Conservation (phyloP, 129 eudicot species). For the Flaveria trinervia region DNA sequence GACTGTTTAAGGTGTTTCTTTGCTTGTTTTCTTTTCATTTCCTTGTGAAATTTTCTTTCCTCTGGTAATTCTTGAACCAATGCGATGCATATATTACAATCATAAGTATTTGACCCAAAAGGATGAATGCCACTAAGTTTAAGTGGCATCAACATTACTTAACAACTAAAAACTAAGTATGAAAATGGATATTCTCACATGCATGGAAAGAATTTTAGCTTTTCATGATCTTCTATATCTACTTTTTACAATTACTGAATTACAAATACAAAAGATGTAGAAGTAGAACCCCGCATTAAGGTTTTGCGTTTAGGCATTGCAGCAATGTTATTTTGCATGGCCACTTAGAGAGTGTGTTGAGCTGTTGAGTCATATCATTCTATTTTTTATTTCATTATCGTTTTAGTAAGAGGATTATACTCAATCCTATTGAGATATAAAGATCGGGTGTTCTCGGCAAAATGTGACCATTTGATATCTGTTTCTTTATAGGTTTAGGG, state of each 20-base stretch:
- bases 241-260: background rate
- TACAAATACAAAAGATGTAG: background rate
- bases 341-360: background rate
- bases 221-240: background rate
- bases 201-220: background rate
- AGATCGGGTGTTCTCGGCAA: background rate
- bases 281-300: background rate
- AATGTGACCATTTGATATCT: background rate
- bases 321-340: background rate
- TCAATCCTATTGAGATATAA: background rate
- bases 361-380: background rate
- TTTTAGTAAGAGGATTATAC: background rate
- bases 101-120: background rate
- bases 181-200: background rate
- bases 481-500: background rate
- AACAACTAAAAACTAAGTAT: background rate
- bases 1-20: background rate
- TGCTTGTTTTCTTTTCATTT: conserved; percentile 1
- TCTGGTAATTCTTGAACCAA: background rate
- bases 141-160: background rate
- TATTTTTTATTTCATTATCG: background rate
- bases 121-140: background rate
- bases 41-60: background rate
- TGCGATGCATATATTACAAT: background rate
- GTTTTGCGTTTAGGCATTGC: background rate